A percentile compares a stretch with the other conserved stretches of the same genome.
Conservation (phyloP, 208 protist species). For the Wallacemonas collosoma region DNA sequence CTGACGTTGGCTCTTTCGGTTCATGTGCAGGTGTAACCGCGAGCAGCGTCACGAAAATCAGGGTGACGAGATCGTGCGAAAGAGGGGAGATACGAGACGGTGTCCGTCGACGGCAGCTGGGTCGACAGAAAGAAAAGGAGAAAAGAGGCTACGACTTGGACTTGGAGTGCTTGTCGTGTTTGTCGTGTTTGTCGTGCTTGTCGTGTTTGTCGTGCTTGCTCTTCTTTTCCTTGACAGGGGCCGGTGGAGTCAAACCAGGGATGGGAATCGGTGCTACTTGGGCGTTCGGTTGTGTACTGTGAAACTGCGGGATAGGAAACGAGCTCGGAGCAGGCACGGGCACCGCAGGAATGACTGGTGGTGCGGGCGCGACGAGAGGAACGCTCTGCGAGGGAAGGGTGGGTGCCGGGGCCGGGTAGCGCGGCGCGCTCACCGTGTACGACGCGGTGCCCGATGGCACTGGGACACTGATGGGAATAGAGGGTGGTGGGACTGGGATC, state of each 20-base stretch:
- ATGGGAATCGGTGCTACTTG: slow-evolving; percentile 8
- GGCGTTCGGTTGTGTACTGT: slow-evolving; percentile 1
- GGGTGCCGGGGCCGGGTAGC: background rate
- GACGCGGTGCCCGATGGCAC: slow-evolving; percentile 30
- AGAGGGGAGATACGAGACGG: too few species aligned
- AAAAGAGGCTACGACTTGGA: background rate
- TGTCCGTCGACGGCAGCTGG: too few species aligned
- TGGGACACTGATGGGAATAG: slow-evolving; percentile 30
- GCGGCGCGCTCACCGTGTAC: slow-evolving; percentile 18
- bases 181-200: slow-evolving; percentile 23
- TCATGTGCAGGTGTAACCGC: too few species aligned
- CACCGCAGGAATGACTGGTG: background rate
- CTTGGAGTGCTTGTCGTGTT: background rate
- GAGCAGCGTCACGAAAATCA: too few species aligned
- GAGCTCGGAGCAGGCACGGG: slow-evolving; percentile 26
- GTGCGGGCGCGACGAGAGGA: background rate
- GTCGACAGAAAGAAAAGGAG: background rate
- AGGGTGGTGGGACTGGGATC: slow-evolving; percentile 10
- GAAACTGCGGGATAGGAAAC: slow-evolving; percentile 11
- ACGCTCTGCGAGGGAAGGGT: background rate
- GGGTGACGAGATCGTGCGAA: too few species aligned
- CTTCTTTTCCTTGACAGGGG: slow-evolving; percentile 23
- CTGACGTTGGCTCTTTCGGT: too few species aligned
- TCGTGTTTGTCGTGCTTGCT: slow-evolving; percentile 20
- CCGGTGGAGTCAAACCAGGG: slow-evolving; percentile 2